Conservation (phyloP, 768 basidiomycete genomes). For the Rhodotorula diobovata region DNA sequence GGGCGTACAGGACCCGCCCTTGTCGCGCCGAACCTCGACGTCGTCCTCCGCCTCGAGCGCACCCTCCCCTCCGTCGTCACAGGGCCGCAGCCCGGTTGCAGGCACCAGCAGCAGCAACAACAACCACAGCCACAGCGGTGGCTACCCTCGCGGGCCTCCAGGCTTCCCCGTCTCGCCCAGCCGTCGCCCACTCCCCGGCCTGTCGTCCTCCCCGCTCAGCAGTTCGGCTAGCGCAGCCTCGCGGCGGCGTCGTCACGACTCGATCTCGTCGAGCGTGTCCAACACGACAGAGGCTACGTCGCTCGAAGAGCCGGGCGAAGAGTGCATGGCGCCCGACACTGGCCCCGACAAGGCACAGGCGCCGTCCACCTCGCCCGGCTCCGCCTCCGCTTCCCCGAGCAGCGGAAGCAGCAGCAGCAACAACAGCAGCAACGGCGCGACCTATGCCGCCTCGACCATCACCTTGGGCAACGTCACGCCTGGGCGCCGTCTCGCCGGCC, state of each 20-base stretch:
- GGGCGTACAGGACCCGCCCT: not conserved
- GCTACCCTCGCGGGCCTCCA: no score
- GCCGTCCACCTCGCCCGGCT: not conserved
- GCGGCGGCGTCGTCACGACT: constrained; percentile 18
- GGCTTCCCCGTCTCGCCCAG: not conserved
- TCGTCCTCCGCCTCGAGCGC: not conserved
- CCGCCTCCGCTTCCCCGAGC: not conserved
- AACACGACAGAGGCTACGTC: constrained; percentile 31
- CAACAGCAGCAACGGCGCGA: not conserved
- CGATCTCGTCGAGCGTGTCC: constrained; percentile 29
- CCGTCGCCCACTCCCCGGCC: constrained; percentile 1
- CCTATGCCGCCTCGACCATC: not conserved
- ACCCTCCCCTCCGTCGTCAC: no score
- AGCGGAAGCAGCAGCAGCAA: no score
- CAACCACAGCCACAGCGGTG: no score
- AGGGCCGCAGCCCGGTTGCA: no score
- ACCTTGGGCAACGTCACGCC: not conserved
- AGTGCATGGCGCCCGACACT: constrained; percentile 13
- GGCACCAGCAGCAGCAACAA: not conserved
- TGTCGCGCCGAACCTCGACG: not conserved
- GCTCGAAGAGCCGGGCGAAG: constrained; percentile 27
- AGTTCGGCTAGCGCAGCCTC: constrained; percentile 17
- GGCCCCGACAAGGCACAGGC: constrained; percentile 9
- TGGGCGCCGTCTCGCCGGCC: not conserved
- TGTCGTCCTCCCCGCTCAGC: constrained; percentile 21